Base-by-base conservation (phyloP, 495 filamentous ascomycete genomes). In the Aspergillus conjunctus region DNA sequence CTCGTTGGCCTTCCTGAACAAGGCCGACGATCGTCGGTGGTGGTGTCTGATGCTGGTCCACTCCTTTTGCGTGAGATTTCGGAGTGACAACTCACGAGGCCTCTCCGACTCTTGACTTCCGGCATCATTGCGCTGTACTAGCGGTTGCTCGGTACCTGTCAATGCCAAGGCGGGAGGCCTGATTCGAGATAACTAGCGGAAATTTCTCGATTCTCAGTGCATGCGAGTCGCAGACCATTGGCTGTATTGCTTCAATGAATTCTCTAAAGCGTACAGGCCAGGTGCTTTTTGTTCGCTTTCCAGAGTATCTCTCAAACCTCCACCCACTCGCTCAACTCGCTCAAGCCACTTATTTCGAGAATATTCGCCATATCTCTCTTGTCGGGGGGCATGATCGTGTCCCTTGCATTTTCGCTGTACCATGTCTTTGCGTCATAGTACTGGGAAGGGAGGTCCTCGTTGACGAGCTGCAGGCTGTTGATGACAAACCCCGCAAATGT, bases 401-500 rank as follows among this genome's bases (percentile, higher is more conserved):
- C 7, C 31, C 32, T 39, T 17, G 57, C 50, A 9, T 30, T 11
- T 7, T 20, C 3, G 7, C 51, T 26, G 31, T 31, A 26, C 58
- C 58, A 60, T 0, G 49, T 10, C 30, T 31, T 41, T 6, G 41
- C 12, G 33, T 43, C 30, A 17, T 60, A 54, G 41, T 54, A 60
- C 14, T 18, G 17, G 6, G 4, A 30, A 10, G 33, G 56, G 0
- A 54, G 20, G 22, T 41, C 39, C 12, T 48, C 51, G 18, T 30
- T 10, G 1, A 37, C 30, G 1, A 60, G 50, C 10, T 54, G 26
- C 49, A 34, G 10, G 7, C 45, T 45, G n/a, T 18, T 39, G 39
- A 49, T 49, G 31, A 54, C 33, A 20, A 54, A 43, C 3, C 41
- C 31, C 7, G 41, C 39, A 43, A 51, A 59, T 45, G 57, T 54